A percentile compares a stretch with the other conserved stretches of the same genome.
These are phyloP conservation scores for Taphrina flavorubra DNA, from an alignment of 1,139 yeast species.

Conservation along the genomic window DNA sequence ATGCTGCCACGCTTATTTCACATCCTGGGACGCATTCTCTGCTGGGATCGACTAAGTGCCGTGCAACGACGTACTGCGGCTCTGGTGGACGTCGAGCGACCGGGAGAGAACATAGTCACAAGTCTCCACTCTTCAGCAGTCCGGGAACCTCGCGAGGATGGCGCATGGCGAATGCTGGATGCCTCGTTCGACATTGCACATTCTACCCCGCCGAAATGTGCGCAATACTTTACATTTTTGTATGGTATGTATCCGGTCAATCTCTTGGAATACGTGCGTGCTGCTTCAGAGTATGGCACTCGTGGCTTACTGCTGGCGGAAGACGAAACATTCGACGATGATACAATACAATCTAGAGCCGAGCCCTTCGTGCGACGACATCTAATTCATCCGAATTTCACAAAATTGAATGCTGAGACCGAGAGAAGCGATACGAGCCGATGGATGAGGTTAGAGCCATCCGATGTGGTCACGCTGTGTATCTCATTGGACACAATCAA, in stretches of 20 bases:
- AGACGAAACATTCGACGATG: conserved; percentile 52
- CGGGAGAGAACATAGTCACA: background rate
- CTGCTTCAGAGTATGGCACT: conserved; percentile 54
- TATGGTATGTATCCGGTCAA: conserved; percentile 70
- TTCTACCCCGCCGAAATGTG: conserved; percentile 42
- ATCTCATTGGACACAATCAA: conserved; percentile 48
- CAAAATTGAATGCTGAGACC: conserved; percentile 52
- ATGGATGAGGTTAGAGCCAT: conserved; percentile 49
- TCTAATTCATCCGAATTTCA: conserved; percentile 60
- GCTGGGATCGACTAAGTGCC: conserved; percentile 51
- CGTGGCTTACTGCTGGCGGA: conserved; percentile 44
- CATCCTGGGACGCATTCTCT: conserved; percentile 57
- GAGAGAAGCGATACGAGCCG: conserved; percentile 55
- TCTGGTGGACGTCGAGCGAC: conserved; percentile 39
- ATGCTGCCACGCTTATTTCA: conserved; percentile 58
- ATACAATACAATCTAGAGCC: conserved; percentile 49
- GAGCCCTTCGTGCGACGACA: conserved; percentile 51
- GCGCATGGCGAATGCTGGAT: conserved; percentile 35
- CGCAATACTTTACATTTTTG: conserved; percentile 56
- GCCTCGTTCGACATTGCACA: conserved; percentile 42
- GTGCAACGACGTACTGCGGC: conserved; percentile 32
- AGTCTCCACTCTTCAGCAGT: conserved; percentile 30
- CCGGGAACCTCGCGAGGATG: conserved; percentile 39
- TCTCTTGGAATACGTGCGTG: conserved; percentile 56
- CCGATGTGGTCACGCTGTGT: conserved; percentile 53